Conservation (phyloP, 2,329 filamentous ascomycete genomes). For the Westerdykella ornata region DNA sequence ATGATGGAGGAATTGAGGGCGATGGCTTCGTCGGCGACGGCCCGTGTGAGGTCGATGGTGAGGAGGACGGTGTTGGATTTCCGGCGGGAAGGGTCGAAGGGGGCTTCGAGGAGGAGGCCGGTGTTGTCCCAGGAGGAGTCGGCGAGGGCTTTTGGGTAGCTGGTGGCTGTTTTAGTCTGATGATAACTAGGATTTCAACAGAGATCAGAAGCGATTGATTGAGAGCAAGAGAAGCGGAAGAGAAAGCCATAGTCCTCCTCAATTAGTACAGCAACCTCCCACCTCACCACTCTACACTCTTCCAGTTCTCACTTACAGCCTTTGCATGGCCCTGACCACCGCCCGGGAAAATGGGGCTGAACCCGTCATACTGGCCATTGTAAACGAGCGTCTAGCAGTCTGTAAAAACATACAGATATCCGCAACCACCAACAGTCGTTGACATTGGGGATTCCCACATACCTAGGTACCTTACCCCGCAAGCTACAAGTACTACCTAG, state of each 20-base stretch:
- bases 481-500: no score
- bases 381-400: slow-evolving; percentile 30
- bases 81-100: slow-evolving; percentile 50
- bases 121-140: slow-evolving; percentile 95
- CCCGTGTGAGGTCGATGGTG: slow-evolving; percentile 83
- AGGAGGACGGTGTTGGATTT: slow-evolving; percentile 65
- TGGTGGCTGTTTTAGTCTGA: slow-evolving; percentile 33
- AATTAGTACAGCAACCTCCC: no score
- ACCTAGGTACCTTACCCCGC: no score
- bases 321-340: slow-evolving; percentile 72
- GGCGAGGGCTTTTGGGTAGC: slow-evolving; percentile 82
- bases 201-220: neutral
- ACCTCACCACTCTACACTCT: neutral
- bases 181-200: neutral
- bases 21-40: slow-evolving; percentile 87
- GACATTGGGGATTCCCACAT: no score
- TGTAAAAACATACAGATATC: slow-evolving; percentile 26
- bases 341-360: slow-evolving; percentile 57
- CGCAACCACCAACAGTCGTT: no score
- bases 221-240: neutral
- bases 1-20: slow-evolving; percentile 67
- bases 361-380: slow-evolving; percentile 39
- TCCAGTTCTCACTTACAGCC: slow-evolving; percentile 54
- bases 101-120: slow-evolving; percentile 68
- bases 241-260: no score